Percentiles rank a stretch among this genome's conserved stretches.
Evolutionary conservation across 495 filamentous ascomycete genomes (phyloP).

Genomic region (Trichoderma gamsii): DNA sequence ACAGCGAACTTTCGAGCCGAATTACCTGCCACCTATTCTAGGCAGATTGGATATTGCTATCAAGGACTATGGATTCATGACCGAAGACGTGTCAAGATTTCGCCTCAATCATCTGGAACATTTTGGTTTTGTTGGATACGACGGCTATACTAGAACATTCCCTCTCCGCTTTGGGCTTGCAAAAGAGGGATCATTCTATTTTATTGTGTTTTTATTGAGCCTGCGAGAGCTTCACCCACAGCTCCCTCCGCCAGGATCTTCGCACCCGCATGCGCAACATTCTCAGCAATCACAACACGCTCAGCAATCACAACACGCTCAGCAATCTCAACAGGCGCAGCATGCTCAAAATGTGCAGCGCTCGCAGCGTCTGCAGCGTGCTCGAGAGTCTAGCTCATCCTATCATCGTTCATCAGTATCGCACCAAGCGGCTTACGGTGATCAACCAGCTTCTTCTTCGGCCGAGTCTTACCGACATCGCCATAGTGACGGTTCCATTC

Average conservation of each 20-base stretch:
- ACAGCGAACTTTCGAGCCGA: slow-evolving; percentile 44
- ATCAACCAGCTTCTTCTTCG: slow-evolving; percentile 37
- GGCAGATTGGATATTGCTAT: slow-evolving; percentile 43
- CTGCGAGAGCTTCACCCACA: slow-evolving; percentile 29
- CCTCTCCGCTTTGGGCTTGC: slow-evolving; percentile 43
- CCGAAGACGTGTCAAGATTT: slow-evolving; percentile 41
- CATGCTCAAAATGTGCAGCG: background rate
- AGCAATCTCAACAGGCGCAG: background rate
- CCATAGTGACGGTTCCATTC: slow-evolving; percentile 32
- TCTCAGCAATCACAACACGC: slow-evolving; percentile 21
- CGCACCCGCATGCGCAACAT: slow-evolving; percentile 33
- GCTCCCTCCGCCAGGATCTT: slow-evolving; percentile 37
- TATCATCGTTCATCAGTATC: slow-evolving; percentile 30
- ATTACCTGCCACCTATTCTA: slow-evolving; percentile 51
- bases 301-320: slow-evolving; percentile 18
- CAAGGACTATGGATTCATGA: slow-evolving; percentile 40
- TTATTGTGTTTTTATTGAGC: slow-evolving; percentile 42
- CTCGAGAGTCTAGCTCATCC: slow-evolving; percentile 34
- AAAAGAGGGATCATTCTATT: slow-evolving; percentile 49
- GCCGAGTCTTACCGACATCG: slow-evolving; percentile 37
- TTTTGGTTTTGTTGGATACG: slow-evolving; percentile 42
- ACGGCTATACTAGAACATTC: slow-evolving; percentile 39
- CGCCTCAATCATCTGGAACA: slow-evolving; percentile 42
- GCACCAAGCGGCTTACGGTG: slow-evolving; percentile 35
- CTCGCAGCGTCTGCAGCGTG: background rate